Percentiles rank a stretch among this genome's conserved stretches.
Evolutionary conservation across 164 flowering plant species (phyloP).

Genomic region (Macadamia tetraphylla): DNA sequence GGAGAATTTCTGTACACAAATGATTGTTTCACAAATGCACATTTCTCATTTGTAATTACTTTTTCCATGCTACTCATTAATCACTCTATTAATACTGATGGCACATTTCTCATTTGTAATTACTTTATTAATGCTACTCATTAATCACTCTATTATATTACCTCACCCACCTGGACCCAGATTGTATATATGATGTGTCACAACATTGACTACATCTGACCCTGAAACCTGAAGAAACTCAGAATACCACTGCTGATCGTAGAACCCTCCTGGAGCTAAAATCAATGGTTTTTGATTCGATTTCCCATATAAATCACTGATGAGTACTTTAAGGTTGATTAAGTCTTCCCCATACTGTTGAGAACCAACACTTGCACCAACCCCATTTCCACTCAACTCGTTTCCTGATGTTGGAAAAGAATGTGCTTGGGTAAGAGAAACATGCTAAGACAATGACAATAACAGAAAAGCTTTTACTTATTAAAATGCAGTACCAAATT

Average conservation of each 20-base stretch:
- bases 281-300: constrained; percentile 45
- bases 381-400: constrained; percentile 81
- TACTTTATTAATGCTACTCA: too few relatives aligned
- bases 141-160: background rate
- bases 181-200: constrained; percentile 86
- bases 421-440: background rate
- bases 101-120: background rate
- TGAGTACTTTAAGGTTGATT: constrained; percentile 43
- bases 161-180: constrained; percentile 57
- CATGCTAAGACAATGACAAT: background rate
- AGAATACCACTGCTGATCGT: constrained; percentile 54
- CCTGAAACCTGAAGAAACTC: constrained; percentile 76
- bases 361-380: constrained; percentile 71
- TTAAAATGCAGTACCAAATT: constrained; percentile 52
- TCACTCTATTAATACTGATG: background rate
- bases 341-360: constrained; percentile 71
- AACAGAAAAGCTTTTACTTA: background rate
- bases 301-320: constrained; percentile 43
- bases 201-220: constrained; percentile 37
- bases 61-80: too few relatives aligned
- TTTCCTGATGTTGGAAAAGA: constrained; percentile 44
- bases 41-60: background rate
- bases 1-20: background rate
- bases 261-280: constrained; percentile 95
- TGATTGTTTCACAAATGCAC: background rate